phyloP scores from a whole-genome alignment of 1,284 basidiomycete species.

The Apiotrichum gamsii region DNA sequence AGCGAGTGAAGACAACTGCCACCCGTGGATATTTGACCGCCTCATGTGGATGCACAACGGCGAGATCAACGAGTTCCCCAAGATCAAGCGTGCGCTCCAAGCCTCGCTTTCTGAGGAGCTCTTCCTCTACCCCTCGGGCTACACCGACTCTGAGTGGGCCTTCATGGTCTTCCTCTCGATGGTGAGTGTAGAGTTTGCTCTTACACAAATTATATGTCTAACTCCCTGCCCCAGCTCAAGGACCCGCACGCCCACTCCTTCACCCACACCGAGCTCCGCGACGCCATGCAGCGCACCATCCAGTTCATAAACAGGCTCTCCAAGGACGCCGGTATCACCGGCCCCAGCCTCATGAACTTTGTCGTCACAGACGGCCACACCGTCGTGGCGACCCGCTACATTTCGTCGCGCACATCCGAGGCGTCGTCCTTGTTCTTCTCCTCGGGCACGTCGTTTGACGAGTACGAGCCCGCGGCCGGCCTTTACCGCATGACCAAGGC shows the following conservation, averaged over 20 bases:
- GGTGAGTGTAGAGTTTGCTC: constrained; percentile 52
- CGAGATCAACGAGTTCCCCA: constrained; percentile 68
- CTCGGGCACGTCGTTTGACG: constrained; percentile 87
- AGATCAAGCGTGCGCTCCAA: constrained; percentile 75
- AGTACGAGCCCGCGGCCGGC: constrained; percentile 68
- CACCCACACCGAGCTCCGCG: constrained; percentile 45
- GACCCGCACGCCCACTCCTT: constrained; percentile 60
- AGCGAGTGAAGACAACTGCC: constrained; percentile 87
- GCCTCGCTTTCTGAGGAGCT: constrained; percentile 67
- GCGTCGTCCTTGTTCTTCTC: constrained; percentile 95
- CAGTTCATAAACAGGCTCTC: constrained; percentile 67
- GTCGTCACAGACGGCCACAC: constrained; percentile 90
- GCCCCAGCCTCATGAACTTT: constrained; percentile 93
- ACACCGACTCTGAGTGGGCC: constrained; percentile 96
- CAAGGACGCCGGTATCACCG: constrained; percentile 60
- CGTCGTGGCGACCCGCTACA: constrained; percentile 90
- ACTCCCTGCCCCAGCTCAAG: constrained; percentile 55
- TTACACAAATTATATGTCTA: too few relatives aligned
- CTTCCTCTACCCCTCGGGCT: constrained; percentile 78
- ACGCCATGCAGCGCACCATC: constrained; percentile 83
- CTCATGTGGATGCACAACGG: constrained; percentile 98
- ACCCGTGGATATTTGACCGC: constrained; percentile 80
- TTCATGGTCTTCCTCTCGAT: constrained; percentile 86
- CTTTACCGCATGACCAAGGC: constrained; percentile 93
- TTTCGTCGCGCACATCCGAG: constrained; percentile 83